A percentile compares a stretch with the other conserved stretches of the same genome.
These are phyloP conservation scores for Xylaria curta DNA, from an alignment of 495 filamentous ascomycete genomes.

Conservation along the genomic window DNA sequence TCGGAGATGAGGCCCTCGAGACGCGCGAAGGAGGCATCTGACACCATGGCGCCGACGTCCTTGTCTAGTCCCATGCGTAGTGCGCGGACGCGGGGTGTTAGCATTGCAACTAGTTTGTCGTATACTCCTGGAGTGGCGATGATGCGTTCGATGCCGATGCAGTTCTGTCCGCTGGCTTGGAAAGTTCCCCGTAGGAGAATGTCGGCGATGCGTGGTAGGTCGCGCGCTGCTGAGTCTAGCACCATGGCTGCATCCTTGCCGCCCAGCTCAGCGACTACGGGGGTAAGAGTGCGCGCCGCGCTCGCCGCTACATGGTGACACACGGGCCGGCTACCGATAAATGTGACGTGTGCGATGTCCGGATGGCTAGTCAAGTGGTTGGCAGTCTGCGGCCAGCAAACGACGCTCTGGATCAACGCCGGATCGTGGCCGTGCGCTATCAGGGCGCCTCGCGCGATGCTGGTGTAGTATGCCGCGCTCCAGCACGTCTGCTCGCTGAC, in stretches of 20 bases:
- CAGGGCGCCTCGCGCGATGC: slow-evolving; percentile 78
- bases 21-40: slow-evolving; percentile 69
- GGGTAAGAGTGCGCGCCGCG: slow-evolving; percentile 82
- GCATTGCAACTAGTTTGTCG: slow-evolving; percentile 68
- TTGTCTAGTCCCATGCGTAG: slow-evolving; percentile 69
- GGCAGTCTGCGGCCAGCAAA: slow-evolving; percentile 86
- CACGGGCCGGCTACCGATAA: slow-evolving; percentile 89
- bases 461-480: slow-evolving; percentile 80
- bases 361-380: slow-evolving; percentile 85
- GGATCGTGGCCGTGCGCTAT: slow-evolving; percentile 83
- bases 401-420: slow-evolving; percentile 79
- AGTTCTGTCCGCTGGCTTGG: slow-evolving; percentile 97
- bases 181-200: slow-evolving; percentile 91
- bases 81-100: slow-evolving; percentile 71
- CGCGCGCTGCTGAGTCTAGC: slow-evolving; percentile 74
- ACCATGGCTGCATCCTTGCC: slow-evolving; percentile 96
- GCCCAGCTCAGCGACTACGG: slow-evolving; percentile 86
- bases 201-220: slow-evolving; percentile 73
- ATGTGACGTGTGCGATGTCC: slow-evolving; percentile 87
- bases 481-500: slow-evolving; percentile 92
- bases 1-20: slow-evolving; percentile 76
- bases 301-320: slow-evolving; percentile 87
- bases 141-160: slow-evolving; percentile 94
- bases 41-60: slow-evolving; percentile 92
- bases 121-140: slow-evolving; percentile 80